Evolutionary conservation across 306 rosid species (phyloP), one percentile per base, ranked within the genome.

Genomic region (Rubus idaeus): DNA sequence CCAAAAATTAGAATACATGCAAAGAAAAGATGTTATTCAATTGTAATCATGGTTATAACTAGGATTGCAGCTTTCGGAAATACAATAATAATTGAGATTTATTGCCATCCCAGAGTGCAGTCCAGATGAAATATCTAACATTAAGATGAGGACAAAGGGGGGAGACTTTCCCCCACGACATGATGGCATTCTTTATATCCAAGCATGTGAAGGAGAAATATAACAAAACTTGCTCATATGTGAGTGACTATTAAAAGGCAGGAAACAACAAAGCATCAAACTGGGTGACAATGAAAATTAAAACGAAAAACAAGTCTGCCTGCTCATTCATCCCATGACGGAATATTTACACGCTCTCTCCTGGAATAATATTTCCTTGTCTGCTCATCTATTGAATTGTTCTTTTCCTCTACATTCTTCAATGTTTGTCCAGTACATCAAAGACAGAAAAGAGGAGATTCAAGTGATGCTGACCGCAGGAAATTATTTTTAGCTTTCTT

Each of bases 1-100:
- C 41, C 42, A 45, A 37, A 18, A 51, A 8, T 75, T 65, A 39
- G 53, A 49, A 58, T 40, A 73, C 76, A 56, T n/a, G 75, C 26
- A 69, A 50, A 39, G 52, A 5, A 4, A 37, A 49, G 12, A 40
- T n/a, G 14, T 11, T 10, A 60, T 35, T 60, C n/a, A 35, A 23
- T 17, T 37, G 5, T 2, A 37, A 63, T 3, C 14, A 16, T 39
- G 21, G 69, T 64, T 14, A 39, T 8, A 39, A 62, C 6, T 64
- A 16, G 30, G 12, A 16, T 10, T n/a, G 17, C 71, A 42, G 42
- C 35, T 66, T 41, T 18, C 5, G 0, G 26, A 40, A 65, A 64
- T 4, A 13, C n/a, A n/a, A 35, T 5, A 16, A 30, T 5, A 30
- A 42, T 35, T 44, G n/a, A 70, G 8, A 49, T 3, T 70, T 47